Conservation (phyloP, 768 basidiomycete genomes). For the Tephrocybe sp. region DNA sequence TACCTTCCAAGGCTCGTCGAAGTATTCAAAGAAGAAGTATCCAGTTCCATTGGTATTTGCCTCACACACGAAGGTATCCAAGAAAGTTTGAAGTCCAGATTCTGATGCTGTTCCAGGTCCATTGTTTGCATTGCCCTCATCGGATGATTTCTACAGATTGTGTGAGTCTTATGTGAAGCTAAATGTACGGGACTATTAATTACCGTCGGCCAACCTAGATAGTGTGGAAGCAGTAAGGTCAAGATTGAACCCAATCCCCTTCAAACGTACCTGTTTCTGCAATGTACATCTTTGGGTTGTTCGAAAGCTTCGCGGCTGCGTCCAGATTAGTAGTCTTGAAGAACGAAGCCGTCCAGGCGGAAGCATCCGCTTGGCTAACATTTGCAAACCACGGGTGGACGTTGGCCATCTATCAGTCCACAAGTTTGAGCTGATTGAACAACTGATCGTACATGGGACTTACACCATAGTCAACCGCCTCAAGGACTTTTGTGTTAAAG, state of each 20-base stretch:
- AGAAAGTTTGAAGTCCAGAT: conserved; percentile 62
- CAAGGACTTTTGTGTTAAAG: conserved; percentile 71
- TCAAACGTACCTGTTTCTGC: conserved; percentile 75
- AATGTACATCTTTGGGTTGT: conserved; percentile 81
- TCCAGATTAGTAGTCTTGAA: conserved; percentile 67
- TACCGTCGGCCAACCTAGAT: conserved; percentile 61
- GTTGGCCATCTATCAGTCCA: conserved; percentile 65
- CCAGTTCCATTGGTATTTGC: conserved; percentile 78
- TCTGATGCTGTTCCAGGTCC: conserved; percentile 66
- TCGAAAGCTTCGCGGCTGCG: conserved; percentile 54
- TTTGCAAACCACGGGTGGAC: conserved; percentile 96
- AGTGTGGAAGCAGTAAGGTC: background rate
- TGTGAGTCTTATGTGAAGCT: conserved; percentile 1
- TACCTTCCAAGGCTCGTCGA: conserved; percentile 83
- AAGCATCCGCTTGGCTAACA: conserved; percentile 59
- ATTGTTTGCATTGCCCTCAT: conserved; percentile 54
- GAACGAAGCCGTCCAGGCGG: conserved; percentile 80
- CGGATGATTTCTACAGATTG: conserved; percentile 54
- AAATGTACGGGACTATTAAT: conserved; percentile 12
- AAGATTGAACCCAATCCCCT: background rate
- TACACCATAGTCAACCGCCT: conserved; percentile 68
- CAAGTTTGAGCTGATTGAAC: background rate
- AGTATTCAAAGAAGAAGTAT: conserved; percentile 88
- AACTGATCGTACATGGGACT: conserved; percentile 18
- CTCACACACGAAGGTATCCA: conserved; percentile 85